Conservation (phyloP, 140 eudicot genomes). For the Flaveria floridana region DNA sequence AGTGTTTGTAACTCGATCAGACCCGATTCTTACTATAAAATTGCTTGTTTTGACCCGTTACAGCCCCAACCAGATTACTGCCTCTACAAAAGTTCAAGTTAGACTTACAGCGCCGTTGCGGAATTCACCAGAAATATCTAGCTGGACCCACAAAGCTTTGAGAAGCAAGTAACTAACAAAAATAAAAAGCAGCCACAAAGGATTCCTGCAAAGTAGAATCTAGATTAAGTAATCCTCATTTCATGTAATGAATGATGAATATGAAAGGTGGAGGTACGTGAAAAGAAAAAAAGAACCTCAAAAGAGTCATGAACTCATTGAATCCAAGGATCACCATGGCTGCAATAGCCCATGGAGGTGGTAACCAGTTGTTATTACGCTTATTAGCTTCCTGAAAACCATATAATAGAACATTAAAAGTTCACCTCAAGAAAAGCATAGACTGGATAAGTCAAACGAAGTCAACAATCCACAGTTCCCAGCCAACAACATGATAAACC, state of each 20-base stretch:
- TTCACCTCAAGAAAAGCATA: not conserved
- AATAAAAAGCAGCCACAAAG: slow-evolving; percentile 65
- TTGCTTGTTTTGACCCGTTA: not conserved
- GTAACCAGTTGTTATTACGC: slow-evolving; percentile 92
- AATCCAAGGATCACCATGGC: slow-evolving; percentile 83
- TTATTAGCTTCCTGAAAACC: slow-evolving; percentile 85
- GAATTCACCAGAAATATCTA: slow-evolving; percentile 80
- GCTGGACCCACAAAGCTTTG: slow-evolving; percentile 96
- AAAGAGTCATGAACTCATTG: slow-evolving; percentile 95
- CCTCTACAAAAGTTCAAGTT: slow-evolving; percentile 3
- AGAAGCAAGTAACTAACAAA: slow-evolving; percentile 64
- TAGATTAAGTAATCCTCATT: slow-evolving; percentile 17
- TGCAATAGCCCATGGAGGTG: slow-evolving; percentile 99
- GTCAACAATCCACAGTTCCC: not conserved
- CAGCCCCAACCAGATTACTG: not conserved
- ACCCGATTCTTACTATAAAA: not conserved
- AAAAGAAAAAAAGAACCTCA: slow-evolving; percentile 54
- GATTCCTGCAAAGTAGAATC: slow-evolving; percentile 58
- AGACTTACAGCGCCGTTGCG: slow-evolving; percentile 79
- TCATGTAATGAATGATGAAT: slow-evolving; percentile 7
- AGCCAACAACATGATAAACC: slow-evolving; percentile 22
- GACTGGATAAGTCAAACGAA: not conserved
- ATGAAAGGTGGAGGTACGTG: not conserved
- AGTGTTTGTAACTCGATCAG: not conserved
- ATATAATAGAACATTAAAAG: not conserved